Evolutionary conservation across 2,329 filamentous ascomycete genomes (phyloP).

Genomic region (Amylocarpus encephaloides): DNA sequence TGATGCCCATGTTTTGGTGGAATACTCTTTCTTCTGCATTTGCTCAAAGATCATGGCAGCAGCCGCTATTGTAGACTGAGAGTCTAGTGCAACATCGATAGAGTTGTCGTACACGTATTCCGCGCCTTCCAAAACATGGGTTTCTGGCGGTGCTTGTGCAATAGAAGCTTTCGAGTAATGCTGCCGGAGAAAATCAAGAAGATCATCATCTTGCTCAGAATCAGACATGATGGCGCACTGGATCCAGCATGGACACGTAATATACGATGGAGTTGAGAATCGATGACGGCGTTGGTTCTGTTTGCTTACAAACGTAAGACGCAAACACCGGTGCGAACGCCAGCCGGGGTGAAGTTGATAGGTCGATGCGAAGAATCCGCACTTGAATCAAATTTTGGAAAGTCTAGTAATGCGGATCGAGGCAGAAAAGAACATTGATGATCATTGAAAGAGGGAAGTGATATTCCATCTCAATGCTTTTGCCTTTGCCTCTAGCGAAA

Average conservation of each 20-base stretch:
- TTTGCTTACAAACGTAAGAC: no score
- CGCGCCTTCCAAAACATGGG: conserved; percentile 73
- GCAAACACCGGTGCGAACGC: no score
- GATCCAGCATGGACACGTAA: not conserved
- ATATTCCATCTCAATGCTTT: no score
- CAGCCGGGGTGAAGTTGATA: no score
- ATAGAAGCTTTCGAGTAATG: conserved; percentile 58
- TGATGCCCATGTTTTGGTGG: conserved; percentile 76
- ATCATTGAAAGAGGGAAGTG: no score
- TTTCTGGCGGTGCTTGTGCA: conserved; percentile 58
- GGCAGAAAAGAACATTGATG: no score
- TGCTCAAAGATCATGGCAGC: conserved; percentile 70
- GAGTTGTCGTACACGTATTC: conserved; percentile 87
- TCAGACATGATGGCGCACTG: conserved; percentile 62
- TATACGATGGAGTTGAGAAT: no score
- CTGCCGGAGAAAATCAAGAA: conserved; percentile 78
- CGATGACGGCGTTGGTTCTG: no score
- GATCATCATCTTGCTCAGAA: conserved; percentile 83
- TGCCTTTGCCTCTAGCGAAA: no score
- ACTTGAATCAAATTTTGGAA: no score
- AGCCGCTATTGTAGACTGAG: conserved; percentile 73
- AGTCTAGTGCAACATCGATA: conserved; percentile 86
- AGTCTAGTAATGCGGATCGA: no score
- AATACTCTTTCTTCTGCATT: conserved; percentile 81
- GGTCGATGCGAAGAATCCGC: no score